Evolutionary conservation across 768 basidiomycete species (phyloP).

Genomic region (Pleurotus ostreatus): DNA sequence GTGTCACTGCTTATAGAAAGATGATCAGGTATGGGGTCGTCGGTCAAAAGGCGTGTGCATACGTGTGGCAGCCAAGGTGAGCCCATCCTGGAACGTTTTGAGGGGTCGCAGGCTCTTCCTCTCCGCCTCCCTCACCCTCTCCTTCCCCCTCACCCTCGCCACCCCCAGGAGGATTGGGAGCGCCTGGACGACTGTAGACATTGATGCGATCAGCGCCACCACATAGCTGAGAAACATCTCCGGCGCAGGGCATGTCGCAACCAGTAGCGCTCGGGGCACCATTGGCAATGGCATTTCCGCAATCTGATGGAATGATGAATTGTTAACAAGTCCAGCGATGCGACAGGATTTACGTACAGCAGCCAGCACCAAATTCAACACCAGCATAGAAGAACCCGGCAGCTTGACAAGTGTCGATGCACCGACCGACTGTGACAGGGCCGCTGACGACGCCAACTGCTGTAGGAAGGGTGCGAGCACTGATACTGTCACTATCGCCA

Average conservation of each 20-base stretch:
- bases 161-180: neutral
- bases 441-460: slow-evolving; percentile 7
- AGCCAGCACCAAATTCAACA: slow-evolving; percentile 14
- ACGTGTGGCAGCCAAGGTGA: slow-evolving; percentile 1
- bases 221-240: neutral
- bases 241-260: slow-evolving; percentile 6
- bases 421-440: slow-evolving; percentile 10
- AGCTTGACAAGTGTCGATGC: slow-evolving; percentile 12
- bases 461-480: slow-evolving; percentile 9
- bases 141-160: neutral
- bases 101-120: neutral
- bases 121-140: neutral
- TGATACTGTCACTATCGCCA: slow-evolving; percentile 9
- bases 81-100: neutral
- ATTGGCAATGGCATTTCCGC: slow-evolving; percentile 6
- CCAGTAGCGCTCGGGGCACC: neutral
- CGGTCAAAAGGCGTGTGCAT: neutral
- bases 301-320: neutral
- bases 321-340: neutral
- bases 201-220: slow-evolving; percentile 6
- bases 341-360: slow-evolving; percentile 10
- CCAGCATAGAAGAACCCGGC: slow-evolving; percentile 11
- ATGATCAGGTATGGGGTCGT: neutral
- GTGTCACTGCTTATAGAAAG: neutral
- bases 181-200: neutral